Base-by-base conservation (phyloP, 1,284 basidiomycete genomes). In the Malassezia obtusa region DNA sequence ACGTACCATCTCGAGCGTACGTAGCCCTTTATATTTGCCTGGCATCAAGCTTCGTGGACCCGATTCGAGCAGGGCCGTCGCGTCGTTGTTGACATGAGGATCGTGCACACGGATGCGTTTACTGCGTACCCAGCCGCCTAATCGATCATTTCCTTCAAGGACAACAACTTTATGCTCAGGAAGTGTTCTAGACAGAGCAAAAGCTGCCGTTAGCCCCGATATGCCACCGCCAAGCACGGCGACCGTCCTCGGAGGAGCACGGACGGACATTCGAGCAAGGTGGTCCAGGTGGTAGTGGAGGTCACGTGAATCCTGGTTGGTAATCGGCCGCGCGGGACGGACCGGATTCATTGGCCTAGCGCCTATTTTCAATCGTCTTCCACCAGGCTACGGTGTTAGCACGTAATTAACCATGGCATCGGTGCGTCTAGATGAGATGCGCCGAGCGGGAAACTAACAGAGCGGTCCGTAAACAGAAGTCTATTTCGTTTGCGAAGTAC, bases 81-180 rank as follows among this genome's bases (percentile, higher is more conserved):
- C 31, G 12, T 32, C 32, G 14, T 38, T 8, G 5, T 26, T 21
- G 9, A 21, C 37, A 22, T 47, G 19, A 8, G 40, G 38, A 15
- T 40, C 19, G 24, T 45, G 31, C 26, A 68, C 52, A 25, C 74
- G 58, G n/a, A 84, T 76, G 1, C 80, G 79, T 56, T 84, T 78
- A 59, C 83, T 83, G 52, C 77, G 77, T 0, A 89, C 81, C 89
- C 89, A 95, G 28, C 91, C 91, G 10, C 91, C 91, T 2, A 85
- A 75, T 2, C 82, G 77, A 0, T 76, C 45, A 3, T 80, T 75
- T 60, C 79, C 80, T 64, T 94, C 89, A 19, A 90, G 61, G 2
- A 94, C 63, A 1, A 83, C 80, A 49, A 94, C 81, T 14, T 61
- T 52, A 21, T 61, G 57, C 12, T 76, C 70, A 0, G 83, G 82